phyloP scores from a whole-genome alignment of 1,284 basidiomycete genomes.

The Paramarasmius palmivorus region DNA sequence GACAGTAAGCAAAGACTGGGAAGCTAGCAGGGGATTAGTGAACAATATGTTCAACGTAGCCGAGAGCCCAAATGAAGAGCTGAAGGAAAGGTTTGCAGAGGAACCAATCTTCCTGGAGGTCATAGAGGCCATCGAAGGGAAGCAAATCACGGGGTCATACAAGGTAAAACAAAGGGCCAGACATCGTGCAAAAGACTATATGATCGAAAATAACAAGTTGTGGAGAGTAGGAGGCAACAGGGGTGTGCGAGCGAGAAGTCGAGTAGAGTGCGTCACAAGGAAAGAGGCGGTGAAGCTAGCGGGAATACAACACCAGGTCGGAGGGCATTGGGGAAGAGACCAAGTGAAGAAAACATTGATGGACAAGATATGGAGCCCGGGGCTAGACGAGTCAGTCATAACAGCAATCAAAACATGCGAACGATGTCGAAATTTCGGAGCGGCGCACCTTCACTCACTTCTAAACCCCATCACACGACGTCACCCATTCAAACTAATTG shows the following conservation, averaged over 20 bases:
- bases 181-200: slow-evolving; percentile 28
- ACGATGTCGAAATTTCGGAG: slow-evolving; percentile 28
- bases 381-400: slow-evolving; percentile 29
- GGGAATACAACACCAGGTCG: slow-evolving; percentile 16
- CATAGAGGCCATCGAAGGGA: slow-evolving; percentile 25
- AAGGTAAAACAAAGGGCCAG: slow-evolving; percentile 18
- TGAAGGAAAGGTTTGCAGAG: slow-evolving; percentile 22
- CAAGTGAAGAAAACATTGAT: slow-evolving; percentile 25
- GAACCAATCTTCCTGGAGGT: slow-evolving; percentile 28
- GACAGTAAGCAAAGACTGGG: slow-evolving; percentile 20
- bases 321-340: slow-evolving; percentile 32
- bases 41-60: slow-evolving; percentile 27
- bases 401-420: slow-evolving; percentile 28
- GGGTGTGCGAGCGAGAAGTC: slow-evolving; percentile 15
- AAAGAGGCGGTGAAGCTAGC: slow-evolving; percentile 14
- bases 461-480: slow-evolving; percentile 35
- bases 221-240: slow-evolving; percentile 27
- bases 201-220: slow-evolving; percentile 30
- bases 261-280: slow-evolving; percentile 19
- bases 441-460: slow-evolving; percentile 25
- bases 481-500: slow-evolving; percentile 35
- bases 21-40: slow-evolving; percentile 23
- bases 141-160: background rate
- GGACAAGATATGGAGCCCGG: slow-evolving; percentile 27
- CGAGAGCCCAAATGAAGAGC: background rate